Conservation (phyloP, 306 rosid genomes). For the Chamaecrista fasciculata region DNA sequence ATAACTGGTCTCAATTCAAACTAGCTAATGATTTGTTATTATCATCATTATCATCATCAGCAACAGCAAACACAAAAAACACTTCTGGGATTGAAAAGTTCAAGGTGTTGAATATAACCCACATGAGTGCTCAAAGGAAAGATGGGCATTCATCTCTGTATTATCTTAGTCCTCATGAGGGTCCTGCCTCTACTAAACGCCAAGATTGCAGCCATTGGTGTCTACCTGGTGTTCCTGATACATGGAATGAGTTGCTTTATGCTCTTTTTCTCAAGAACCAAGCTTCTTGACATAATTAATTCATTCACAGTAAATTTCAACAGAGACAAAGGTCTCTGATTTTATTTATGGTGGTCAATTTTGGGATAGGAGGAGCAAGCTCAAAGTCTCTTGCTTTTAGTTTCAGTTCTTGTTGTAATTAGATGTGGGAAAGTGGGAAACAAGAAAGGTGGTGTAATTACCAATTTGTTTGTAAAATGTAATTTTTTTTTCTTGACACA, state of each 20-base stretch:
- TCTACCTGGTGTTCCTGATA: constrained; percentile 90
- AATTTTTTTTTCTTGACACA: background rate
- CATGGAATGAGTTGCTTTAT: constrained; percentile 85
- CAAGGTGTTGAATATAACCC: constrained; percentile 58
- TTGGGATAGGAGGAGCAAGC: background rate
- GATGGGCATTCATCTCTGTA: constrained; percentile 86
- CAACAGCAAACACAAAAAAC: constrained; percentile 5
- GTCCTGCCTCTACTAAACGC: constrained; percentile 55
- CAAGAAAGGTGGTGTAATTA: constrained; percentile 12
- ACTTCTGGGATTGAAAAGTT: constrained; percentile 35
- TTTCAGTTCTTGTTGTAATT: constrained; percentile 10
- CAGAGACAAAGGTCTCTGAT: constrained; percentile 6
- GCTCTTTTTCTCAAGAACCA: constrained; percentile 58
- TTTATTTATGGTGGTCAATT: constrained; percentile 11
- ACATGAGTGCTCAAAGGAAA: constrained; percentile 66
- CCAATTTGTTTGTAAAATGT: constrained; percentile 10
- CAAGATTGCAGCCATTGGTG: constrained; percentile 99
- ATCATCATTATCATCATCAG: constrained; percentile 14
- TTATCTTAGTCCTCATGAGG: constrained; percentile 44
- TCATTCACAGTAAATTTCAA: background rate
- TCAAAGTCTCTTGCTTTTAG: constrained; percentile 9
- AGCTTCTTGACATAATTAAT: background rate
- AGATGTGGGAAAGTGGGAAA: constrained; percentile 11
- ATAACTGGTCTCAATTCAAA: constrained; percentile 56
- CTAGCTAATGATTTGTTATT: constrained; percentile 55